Evolutionary conservation across 192 early-diverging fungal genomes (phyloP).

Genomic region (Pilaira anomala): DNA sequence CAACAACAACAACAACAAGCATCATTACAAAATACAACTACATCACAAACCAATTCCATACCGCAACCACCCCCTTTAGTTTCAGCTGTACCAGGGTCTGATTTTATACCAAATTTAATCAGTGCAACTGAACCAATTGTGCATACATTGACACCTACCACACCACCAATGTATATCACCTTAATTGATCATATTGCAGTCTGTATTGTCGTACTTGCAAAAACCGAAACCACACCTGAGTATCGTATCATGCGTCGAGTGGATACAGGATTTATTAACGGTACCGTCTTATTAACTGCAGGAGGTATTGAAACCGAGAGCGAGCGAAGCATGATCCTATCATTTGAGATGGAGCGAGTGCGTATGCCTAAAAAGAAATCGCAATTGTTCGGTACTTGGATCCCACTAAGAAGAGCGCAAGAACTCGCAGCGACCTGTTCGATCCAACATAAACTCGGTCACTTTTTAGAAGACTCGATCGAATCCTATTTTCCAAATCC

Average conservation of each 20-base stretch:
- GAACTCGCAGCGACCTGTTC: slow-evolving; percentile 81
- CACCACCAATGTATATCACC: slow-evolving; percentile 49
- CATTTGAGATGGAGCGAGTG: slow-evolving; percentile 77
- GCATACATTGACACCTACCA: slow-evolving; percentile 15
- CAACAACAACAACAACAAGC: too few species aligned
- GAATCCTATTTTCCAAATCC: slow-evolving; percentile 65
- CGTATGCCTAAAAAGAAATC: slow-evolving; percentile 69
- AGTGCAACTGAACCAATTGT: slow-evolving; percentile 6
- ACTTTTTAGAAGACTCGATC: slow-evolving; percentile 75
- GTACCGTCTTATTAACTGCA: slow-evolving; percentile 76
- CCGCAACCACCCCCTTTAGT: not conserved
- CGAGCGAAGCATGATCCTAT: slow-evolving; percentile 82
- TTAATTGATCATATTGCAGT: slow-evolving; percentile 51
- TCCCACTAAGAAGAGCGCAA: slow-evolving; percentile 81
- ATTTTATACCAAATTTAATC: not conserved
- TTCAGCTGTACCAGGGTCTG: not conserved
- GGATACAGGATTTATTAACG: slow-evolving; percentile 86
- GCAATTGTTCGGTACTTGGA: slow-evolving; percentile 86
- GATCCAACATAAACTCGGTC: slow-evolving; percentile 67
- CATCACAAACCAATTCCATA: not conserved
- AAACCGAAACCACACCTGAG: slow-evolving; percentile 41
- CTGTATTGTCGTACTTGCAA: slow-evolving; percentile 39
- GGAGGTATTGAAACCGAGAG: slow-evolving; percentile 83
- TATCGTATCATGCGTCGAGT: slow-evolving; percentile 73
- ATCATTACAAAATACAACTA: slow-evolving; percentile 3